These are phyloP conservation scores for Cercophora sp. DNA, from an alignment of 495 filamentous ascomycete genomes.

Conservation along the genomic window DNA sequence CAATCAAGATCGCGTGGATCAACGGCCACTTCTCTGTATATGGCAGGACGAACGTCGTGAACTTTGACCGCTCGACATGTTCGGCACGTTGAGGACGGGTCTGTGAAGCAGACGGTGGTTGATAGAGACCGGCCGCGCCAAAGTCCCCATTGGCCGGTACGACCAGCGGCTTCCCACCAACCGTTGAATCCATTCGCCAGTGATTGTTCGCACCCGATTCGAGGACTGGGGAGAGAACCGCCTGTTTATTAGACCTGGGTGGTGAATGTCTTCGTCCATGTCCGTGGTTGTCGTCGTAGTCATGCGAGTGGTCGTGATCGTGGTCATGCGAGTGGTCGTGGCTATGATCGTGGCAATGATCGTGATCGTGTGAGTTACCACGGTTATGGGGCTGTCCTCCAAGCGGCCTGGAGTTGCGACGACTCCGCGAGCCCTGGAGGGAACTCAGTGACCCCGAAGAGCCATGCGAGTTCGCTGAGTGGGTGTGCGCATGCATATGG, in stretches of 20 bases:
- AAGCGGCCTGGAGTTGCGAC: constrained; percentile 19
- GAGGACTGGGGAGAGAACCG: constrained; percentile 32
- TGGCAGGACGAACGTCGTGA: constrained; percentile 63
- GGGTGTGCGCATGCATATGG: constrained; percentile 24
- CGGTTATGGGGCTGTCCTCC: constrained; percentile 24
- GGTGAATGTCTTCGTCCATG: too few relatives aligned
- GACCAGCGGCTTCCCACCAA: constrained; percentile 27
- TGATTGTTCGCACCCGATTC: constrained; percentile 17
- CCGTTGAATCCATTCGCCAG: constrained; percentile 30
- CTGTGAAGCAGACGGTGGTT: constrained; percentile 19
- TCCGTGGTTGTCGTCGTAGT: constrained; percentile 34
- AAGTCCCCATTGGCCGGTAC: constrained; percentile 26
- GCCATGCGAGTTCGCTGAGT: constrained; percentile 38
- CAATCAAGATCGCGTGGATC: constrained; percentile 76
- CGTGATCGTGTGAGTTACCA: constrained; percentile 13
- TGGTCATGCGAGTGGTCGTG: constrained; percentile 38
- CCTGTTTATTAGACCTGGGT: too few relatives aligned
- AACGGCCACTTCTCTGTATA: constrained; percentile 67
- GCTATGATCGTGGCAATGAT: constrained; percentile 27
- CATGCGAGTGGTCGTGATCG: constrained; percentile 27
- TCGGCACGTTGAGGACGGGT: constrained; percentile 26
- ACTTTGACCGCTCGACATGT: constrained; percentile 44
- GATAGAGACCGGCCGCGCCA: constrained; percentile 24
- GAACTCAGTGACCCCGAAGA: constrained; percentile 27
- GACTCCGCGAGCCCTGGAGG: constrained; percentile 19